These are phyloP conservation scores for Telfairia occidentalis DNA, from an alignment of 331 rosid genomes.

Conservation along the genomic window DNA sequence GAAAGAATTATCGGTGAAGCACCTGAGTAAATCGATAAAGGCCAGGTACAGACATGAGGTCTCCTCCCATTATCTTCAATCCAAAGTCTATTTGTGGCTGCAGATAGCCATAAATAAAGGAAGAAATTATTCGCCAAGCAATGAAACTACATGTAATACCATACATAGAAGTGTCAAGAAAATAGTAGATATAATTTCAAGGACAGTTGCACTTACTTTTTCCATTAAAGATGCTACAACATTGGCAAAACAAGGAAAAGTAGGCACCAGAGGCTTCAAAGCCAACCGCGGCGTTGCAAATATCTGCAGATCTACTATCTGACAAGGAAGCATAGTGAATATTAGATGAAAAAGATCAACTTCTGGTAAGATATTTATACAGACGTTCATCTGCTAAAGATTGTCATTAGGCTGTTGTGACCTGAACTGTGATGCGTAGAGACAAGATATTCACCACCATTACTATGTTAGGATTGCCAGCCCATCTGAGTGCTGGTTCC, in stretches of 20 bases:
- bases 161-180: neutral
- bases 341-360: constrained; percentile 14
- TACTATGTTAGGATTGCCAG: constrained; percentile 76
- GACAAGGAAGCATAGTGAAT: constrained; percentile 28
- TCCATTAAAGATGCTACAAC: constrained; percentile 75
- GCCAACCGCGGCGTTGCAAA: constrained; percentile 50
- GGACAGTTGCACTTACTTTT: constrained; percentile 38
- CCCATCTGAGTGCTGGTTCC: constrained; percentile 86
- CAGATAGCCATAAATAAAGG: constrained; percentile 13
- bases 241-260: constrained; percentile 82
- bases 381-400: constrained; percentile 15
- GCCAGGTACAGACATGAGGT: constrained; percentile 86
- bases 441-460: constrained; percentile 41
- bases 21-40: constrained; percentile 83
- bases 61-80: constrained; percentile 69
- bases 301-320: constrained; percentile 72
- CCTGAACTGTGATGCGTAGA: constrained; percentile 62
- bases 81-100: constrained; percentile 97
- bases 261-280: constrained; percentile 83
- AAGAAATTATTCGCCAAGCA: constrained; percentile 7
- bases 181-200: neutral
- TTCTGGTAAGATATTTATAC: constrained; percentile 2
- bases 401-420: constrained; percentile 27
- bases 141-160: neutral
- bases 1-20: constrained; percentile 32